Base-by-base conservation (phyloP, 192 early-diverging fungal species). In the Phlyctochytrium planicorne region DNA sequence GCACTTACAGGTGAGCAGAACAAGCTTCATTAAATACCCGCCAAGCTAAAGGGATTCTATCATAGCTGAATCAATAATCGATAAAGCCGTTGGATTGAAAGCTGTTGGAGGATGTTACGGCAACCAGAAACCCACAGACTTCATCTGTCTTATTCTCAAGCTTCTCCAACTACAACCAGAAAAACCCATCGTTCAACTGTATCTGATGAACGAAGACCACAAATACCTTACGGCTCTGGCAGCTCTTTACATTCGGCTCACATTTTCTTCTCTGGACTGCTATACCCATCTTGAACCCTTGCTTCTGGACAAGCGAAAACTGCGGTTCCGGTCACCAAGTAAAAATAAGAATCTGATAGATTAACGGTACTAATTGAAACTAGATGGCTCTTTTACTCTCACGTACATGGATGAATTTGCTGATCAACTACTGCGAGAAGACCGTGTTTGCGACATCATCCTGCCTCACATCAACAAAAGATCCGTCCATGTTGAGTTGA, bases 121-220 rank as follows among this genome's bases (percentile, higher is more conserved):
- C 12, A 86, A 85, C 68, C 89, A 94, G 56, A 87, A 87, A 68
- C 95, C 97, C 0, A 94, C 92, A 29, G 90, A 93, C 62, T 99
- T 99, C 70, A 71, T 97, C 23, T 97, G 94, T 66, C 80, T 97
- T 1, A 72, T 83, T 0, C 80, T 98, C 17, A 98, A 98, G 70
- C 75, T 98, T 59, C 80, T 99, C 12, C 94, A 97, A 71, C 78
- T 99, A 14, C 94, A 98, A 71, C 97, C 97, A 23, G 88, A 93
- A 37, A 83, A 88, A 31, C 85, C 91, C 24, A 99, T 98, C 78
- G 71, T 96, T 0, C 73, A 90, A 63, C 88, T 91, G 55, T 93
- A 91, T 35, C 84, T 98, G 20, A 82, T 85, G 34, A 83, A 94
- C 53, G 83, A 90, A 57, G 90, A 94, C 37, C 91, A 88, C 73